These are phyloP conservation scores for Articulospora tetracladia DNA, from an alignment of 495 filamentous ascomycete genomes.

Conservation along the genomic window DNA sequence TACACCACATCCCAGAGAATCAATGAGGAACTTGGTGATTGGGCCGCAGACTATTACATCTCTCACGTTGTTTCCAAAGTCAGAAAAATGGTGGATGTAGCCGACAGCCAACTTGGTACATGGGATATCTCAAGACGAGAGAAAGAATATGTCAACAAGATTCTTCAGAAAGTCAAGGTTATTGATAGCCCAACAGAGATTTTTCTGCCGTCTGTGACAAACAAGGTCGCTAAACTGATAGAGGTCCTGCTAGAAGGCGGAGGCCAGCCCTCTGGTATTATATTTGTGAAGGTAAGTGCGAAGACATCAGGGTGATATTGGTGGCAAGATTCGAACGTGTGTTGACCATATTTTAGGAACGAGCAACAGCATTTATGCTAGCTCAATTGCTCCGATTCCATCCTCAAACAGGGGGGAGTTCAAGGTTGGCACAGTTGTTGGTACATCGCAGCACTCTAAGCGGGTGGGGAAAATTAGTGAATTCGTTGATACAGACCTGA, in stretches of 20 bases:
- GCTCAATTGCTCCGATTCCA: slow-evolving; percentile 61
- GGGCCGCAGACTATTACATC: slow-evolving; percentile 59
- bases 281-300: slow-evolving; percentile 55
- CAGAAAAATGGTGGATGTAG: slow-evolving; percentile 28
- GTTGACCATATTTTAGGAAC: slow-evolving; percentile 40
- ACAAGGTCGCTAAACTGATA: slow-evolving; percentile 32
- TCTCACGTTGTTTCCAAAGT: slow-evolving; percentile 49
- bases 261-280: slow-evolving; percentile 47
- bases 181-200: slow-evolving; percentile 8
- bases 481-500: slow-evolving; percentile 49
- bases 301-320: neutral
- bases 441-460: slow-evolving; percentile 52
- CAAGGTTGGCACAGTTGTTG: slow-evolving; percentile 63
- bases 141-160: slow-evolving; percentile 53
- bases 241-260: slow-evolving; percentile 29
- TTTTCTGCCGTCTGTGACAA: slow-evolving; percentile 10
- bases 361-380: slow-evolving; percentile 66
- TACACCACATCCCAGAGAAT: slow-evolving; percentile 38
- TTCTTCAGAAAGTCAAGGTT: slow-evolving; percentile 43
- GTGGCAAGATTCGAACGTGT: neutral
- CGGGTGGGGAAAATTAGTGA: slow-evolving; percentile 56
- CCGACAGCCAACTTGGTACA: slow-evolving; percentile 24
- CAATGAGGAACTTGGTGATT: slow-evolving; percentile 1
- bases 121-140: slow-evolving; percentile 36
- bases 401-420: slow-evolving; percentile 53